Evolutionary conservation across 2,329 filamentous ascomycete species (phyloP).

Genomic region (Penicillium sp.): DNA sequence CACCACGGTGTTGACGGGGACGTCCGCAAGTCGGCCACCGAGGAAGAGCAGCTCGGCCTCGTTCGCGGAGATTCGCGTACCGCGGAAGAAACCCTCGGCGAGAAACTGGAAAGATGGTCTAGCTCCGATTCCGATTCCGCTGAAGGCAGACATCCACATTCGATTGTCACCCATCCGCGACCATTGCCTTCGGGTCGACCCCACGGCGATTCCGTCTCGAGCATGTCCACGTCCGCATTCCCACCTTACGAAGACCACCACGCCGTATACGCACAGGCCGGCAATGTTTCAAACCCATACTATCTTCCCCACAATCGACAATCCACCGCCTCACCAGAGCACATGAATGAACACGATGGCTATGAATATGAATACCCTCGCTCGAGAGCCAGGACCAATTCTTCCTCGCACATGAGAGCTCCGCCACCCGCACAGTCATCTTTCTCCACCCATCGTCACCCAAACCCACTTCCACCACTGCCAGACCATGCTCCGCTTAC

Average conservation of each 20-base stretch:
- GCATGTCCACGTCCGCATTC: slow-evolving; percentile 22
- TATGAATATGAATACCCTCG: slow-evolving; percentile 7
- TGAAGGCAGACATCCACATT: slow-evolving; percentile 13
- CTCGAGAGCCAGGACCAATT: slow-evolving; percentile 15
- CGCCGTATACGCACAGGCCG: slow-evolving; percentile 11
- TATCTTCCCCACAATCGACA: slow-evolving; percentile 16
- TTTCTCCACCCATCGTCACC: slow-evolving; percentile 21
- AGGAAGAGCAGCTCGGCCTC: slow-evolving; percentile 76
- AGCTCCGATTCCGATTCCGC: slow-evolving; percentile 17
- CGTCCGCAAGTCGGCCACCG: slow-evolving; percentile 53
- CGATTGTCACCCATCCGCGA: background rate
- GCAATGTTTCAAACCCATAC: slow-evolving; percentile 18
- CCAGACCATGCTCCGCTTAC: slow-evolving; percentile 23
- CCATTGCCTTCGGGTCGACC: slow-evolving; percentile 12
- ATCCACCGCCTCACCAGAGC: slow-evolving; percentile 12
- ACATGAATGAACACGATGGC: slow-evolving; percentile 10
- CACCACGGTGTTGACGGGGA: slow-evolving; percentile 23
- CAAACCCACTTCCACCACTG: slow-evolving; percentile 30
- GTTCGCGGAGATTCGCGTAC: slow-evolving; percentile 63
- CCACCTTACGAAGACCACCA: slow-evolving; percentile 27
- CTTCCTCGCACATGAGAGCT: slow-evolving; percentile 14
- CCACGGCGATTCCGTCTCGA: slow-evolving; percentile 21
- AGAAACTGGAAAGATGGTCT: slow-evolving; percentile 27
- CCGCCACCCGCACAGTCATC: slow-evolving; percentile 19
- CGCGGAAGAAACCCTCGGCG: slow-evolving; percentile 24